A percentile compares a stretch with the other conserved stretches of the same genome.
These are phyloP conservation scores for Lachancea sp. DNA, from an alignment of 805 yeast genomes.

Conservation along the genomic window DNA sequence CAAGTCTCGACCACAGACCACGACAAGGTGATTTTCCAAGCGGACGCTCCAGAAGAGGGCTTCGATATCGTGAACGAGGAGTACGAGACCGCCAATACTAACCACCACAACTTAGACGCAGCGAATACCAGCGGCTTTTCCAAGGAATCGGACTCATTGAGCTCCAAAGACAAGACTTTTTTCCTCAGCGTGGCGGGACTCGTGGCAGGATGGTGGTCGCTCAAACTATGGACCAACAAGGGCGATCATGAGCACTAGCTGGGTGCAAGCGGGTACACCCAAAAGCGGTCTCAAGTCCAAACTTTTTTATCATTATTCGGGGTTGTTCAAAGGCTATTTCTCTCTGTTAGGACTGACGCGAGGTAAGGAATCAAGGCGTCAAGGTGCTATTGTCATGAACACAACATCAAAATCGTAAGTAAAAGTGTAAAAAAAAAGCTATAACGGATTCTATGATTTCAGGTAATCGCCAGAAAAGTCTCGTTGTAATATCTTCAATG, in stretches of 20 bases:
- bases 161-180: constrained; percentile 22
- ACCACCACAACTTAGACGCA: background rate
- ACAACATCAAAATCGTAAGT: too few relatives aligned
- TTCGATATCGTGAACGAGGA: constrained; percentile 9
- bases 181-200: constrained; percentile 22
- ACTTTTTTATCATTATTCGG: too few relatives aligned
- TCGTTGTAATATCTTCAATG: too few relatives aligned
- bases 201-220: constrained; percentile 29
- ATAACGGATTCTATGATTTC: too few relatives aligned
- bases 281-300: too few relatives aligned
- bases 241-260: background rate
- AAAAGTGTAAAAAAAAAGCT: too few relatives aligned
- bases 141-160: constrained; percentile 11
- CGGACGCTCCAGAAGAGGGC: constrained; percentile 5
- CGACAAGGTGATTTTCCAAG: constrained; percentile 11
- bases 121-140: background rate
- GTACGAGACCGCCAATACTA: constrained; percentile 3
- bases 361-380: too few relatives aligned
- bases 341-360: too few relatives aligned
- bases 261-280: too few relatives aligned
- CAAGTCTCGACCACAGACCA: constrained; percentile 12
- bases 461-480: too few relatives aligned
- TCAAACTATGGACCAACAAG: constrained; percentile 9
- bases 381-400: too few relatives aligned
- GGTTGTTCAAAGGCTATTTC: too few relatives aligned